Base-by-base conservation (phyloP, 257 asterid species). In the Anisodus tanguticus region DNA sequence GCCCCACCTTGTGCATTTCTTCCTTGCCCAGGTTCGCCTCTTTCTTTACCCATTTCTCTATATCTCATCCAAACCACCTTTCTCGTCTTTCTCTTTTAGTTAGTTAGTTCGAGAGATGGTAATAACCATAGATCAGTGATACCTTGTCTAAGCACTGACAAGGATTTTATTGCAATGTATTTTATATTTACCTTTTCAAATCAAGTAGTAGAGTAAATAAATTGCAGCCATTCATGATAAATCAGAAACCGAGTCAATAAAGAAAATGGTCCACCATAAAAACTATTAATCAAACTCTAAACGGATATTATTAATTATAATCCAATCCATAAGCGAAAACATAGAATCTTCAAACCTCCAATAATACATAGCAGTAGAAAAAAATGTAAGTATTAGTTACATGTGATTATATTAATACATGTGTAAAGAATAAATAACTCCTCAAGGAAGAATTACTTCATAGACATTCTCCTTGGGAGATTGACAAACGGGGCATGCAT, bases 401-500 rank as follows among this genome's bases (percentile, higher is more conserved):
- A 41, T 6, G 5, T 41, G 4, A 41, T 41, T 41, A 41, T 45
- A 45, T 45, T 72, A 43, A 47, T 47, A 45, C 2, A 71, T n/a
- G 43, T 22, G n/a, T 19, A 9, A 11, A 17, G 5, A 22, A 9
- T 1, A 49, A 26, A 41, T 12, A 26, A 55, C 64, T 35, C 39
- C 22, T 62, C 51, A 19, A 1, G 92, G 89, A 55, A 90, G 85
- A 54, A 4, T 10, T 17, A 86, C 68, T 82, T 84, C 86, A 10
- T 85, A 5, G 43, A 90, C 66, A 16, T 60, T 49, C 2, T 15
- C 58, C 86, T 85, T 86, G 8, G 71, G 5, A 3, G 6, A 0
- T 2, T 9, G 3, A 70, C 95, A 93, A 83, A 88, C 89, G 1
- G 94, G 95, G 90, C 97, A 93, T 37, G 13, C 9, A 15, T 4